phyloP scores from a whole-genome alignment of 768 basidiomycete genomes.

The Hygrophorus pudorinus region DNA sequence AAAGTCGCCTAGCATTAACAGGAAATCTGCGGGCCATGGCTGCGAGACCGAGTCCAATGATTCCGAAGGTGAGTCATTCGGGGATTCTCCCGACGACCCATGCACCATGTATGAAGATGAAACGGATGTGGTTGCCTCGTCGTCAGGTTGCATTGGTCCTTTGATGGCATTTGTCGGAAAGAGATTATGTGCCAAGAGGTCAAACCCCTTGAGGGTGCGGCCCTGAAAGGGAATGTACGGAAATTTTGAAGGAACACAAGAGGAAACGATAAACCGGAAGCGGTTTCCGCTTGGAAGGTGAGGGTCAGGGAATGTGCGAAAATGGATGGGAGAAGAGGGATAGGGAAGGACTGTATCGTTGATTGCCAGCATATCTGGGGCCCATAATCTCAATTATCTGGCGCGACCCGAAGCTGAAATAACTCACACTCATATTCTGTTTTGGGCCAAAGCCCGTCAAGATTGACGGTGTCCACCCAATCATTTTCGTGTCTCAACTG shows the following conservation, averaged over 20 bases:
- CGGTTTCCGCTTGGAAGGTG: conserved; percentile 39
- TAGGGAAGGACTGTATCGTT: conserved; percentile 41
- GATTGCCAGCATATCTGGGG: conserved; percentile 27
- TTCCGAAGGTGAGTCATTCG: background rate
- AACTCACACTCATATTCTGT: conserved; percentile 62
- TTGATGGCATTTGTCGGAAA: conserved; percentile 15
- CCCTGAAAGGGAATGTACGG: conserved; percentile 53
- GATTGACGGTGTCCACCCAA: conserved; percentile 46
- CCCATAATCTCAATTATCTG: conserved; percentile 19
- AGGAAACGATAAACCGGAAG: conserved; percentile 62
- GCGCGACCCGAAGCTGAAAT: conserved; percentile 1
- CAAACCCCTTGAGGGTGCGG: conserved; percentile 51
- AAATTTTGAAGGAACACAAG: conserved; percentile 63
- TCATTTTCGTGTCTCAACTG: conserved; percentile 35
- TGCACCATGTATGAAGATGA: background rate
- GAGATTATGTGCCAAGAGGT: conserved; percentile 50
- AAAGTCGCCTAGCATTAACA: conserved; percentile 66
- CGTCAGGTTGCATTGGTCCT: conserved; percentile 4
- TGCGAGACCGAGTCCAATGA: background rate
- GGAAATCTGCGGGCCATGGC: conserved; percentile 37
- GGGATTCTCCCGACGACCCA: background rate
- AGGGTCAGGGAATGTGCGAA: conserved; percentile 71
- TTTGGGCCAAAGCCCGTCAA: conserved; percentile 55
- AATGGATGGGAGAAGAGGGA: conserved; percentile 40
- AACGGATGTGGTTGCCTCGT: conserved; percentile 6